A percentile compares a stretch with the other conserved stretches of the same genome.
Conservation (phyloP, 768 basidiomycete species). For the Lentinus tigrinus region DNA sequence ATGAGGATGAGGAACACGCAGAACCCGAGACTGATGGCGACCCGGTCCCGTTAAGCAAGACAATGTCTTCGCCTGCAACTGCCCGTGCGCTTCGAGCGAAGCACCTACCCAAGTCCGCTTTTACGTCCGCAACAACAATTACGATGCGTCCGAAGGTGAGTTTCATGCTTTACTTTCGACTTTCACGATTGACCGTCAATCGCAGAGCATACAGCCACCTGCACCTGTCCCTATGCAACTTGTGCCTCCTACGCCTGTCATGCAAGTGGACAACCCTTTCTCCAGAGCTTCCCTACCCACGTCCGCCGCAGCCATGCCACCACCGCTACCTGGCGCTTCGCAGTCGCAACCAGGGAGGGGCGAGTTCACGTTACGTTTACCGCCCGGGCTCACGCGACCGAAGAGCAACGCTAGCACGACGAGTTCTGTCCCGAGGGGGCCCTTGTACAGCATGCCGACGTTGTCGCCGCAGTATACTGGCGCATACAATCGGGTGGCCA, state of each 20-base stretch:
- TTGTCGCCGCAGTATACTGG: constrained; percentile 13
- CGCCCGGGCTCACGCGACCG: not conserved
- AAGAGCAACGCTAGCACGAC: not conserved
- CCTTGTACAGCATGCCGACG: constrained; percentile 17
- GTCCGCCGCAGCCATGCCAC: not conserved
- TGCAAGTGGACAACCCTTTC: constrained; percentile 7
- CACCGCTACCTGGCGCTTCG: not conserved
- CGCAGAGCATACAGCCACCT: constrained; percentile 1
- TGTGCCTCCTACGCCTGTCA: constrained; percentile 17
- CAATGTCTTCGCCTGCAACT: constrained; percentile 19
- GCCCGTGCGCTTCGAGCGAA: constrained; percentile 47
- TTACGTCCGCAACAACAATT: constrained; percentile 47
- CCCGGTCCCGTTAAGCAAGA: constrained; percentile 1
- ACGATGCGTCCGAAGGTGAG: constrained; percentile 22
- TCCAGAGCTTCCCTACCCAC: not conserved
- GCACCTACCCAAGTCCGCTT: constrained; percentile 63
- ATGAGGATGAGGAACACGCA: constrained; percentile 40
- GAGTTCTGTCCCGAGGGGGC: not conserved
- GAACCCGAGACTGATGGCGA: constrained; percentile 8
- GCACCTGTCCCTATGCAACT: not conserved
- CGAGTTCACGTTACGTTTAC: constrained; percentile 8
- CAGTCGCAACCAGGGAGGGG: not conserved
- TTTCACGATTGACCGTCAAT: not conserved
- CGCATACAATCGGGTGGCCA: not conserved
- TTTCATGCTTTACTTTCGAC: not conserved